Evolutionary conservation across 1,284 basidiomycete genomes (phyloP), one percentile per base, ranked within the genome.

Genomic region (Trametes versicolor): DNA sequence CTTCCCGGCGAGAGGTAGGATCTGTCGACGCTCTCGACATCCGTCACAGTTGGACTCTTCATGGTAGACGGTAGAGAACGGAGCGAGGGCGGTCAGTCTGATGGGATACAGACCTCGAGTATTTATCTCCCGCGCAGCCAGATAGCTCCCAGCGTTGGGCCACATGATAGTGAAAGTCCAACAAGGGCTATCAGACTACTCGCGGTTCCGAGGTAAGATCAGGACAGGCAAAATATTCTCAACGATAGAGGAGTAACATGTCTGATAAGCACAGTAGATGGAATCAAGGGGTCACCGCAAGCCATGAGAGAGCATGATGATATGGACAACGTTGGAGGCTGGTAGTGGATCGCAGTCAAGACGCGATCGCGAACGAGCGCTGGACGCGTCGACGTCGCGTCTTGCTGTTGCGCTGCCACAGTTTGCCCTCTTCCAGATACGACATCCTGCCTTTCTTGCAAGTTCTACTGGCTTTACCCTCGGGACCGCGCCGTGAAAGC

Each of bases 11-110:
- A 58, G 12, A 51, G 50, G 25, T 37, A 7, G 1, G 61, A 32
- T 50, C 64, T 64, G 34, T 53, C 62, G 37, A 70, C 50, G 55
- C 66, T 70, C 39, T 66, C 68, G 34, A 69, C 51, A 52, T 70
- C 70, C 12, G 53, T 51, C 4, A 54, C 19, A 9, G 32, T 54
- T 3, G 50, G 41, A 39, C 62, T 66, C 55, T 69, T 65, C 67
- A 66, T 66, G 48, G 19, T 17, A 32, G 19, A n/a, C 9, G n/a
- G 29, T 1, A 21, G 43, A 23, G 25, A 29, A 21, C 10, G 13
- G 19, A 4, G 19, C 5, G 43, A 45, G 50, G 17, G 32, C 21
- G 34, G 37, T 15, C 41, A 45, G 19, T 13, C 29, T 34, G 6
- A 13, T 12, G n/a, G 29, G 41, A 21, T 45, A 13, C 10, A 27